Conservation (phyloP, 352 stramenopile genomes). For the Phytophthora quininea region DNA sequence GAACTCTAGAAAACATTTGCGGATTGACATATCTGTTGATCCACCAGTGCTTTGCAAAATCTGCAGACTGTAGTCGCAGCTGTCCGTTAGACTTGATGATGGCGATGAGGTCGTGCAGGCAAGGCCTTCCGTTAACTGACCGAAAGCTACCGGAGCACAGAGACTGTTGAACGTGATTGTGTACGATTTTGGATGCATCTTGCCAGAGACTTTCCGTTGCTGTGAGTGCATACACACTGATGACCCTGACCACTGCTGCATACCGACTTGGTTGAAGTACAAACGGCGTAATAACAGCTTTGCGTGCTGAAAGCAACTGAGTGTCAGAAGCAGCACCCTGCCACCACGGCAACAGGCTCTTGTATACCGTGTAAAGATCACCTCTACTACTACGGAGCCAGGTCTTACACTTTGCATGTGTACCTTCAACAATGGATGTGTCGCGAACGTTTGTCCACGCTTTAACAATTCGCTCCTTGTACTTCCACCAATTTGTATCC, state of each 20-base stretch:
- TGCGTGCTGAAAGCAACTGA: neutral
- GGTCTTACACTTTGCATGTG: neutral
- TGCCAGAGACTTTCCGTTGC: neutral
- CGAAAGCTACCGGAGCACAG: slow-evolving; percentile 1
- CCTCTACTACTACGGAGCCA: neutral
- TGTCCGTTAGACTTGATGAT: slow-evolving; percentile 9
- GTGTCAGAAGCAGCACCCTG: neutral
- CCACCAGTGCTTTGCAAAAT: slow-evolving; percentile 4
- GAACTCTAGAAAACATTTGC: too few relatives aligned
- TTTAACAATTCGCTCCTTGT: neutral
- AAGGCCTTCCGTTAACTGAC: slow-evolving; percentile 4
- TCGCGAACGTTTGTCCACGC: slow-evolving; percentile 1
- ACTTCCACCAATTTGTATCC: slow-evolving; percentile 7
- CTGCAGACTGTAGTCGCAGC: neutral
- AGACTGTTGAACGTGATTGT: neutral
- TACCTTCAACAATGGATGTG: neutral
- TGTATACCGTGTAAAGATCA: slow-evolving; percentile 8
- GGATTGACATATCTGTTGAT: neutral
- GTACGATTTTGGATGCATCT: neutral
- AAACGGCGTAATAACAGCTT: neutral
- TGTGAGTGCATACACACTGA: neutral
- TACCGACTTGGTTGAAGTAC: neutral
- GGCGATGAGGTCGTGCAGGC: slow-evolving; percentile 8
- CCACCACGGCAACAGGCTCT: neutral
- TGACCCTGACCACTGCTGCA: too few relatives aligned